Conservation (phyloP, 192 early-diverging fungal genomes). For the Kappamyces sp. region DNA sequence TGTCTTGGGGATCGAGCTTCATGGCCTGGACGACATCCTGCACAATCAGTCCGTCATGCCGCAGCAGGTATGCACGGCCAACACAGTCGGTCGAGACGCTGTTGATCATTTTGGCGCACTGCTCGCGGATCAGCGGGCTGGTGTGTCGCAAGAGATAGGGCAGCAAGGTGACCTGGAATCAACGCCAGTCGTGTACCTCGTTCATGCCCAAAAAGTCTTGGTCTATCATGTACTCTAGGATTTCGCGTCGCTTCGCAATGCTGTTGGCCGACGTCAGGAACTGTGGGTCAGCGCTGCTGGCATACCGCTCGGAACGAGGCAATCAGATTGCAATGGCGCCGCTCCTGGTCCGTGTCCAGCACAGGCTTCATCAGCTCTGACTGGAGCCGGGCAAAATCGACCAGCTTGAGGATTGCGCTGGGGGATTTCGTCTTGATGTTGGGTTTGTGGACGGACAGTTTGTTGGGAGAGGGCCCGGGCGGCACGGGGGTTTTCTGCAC, state of each 20-base stretch:
- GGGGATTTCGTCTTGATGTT: background rate
- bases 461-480: background rate
- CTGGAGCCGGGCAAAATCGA: background rate
- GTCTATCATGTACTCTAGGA: background rate
- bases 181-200: conserved; percentile 3
- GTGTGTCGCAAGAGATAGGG: background rate
- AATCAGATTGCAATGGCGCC: background rate
- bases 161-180: background rate
- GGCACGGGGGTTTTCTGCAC: background rate
- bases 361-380: background rate
- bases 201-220: conserved; percentile 12
- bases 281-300: background rate
- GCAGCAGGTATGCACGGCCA: conserved; percentile 39
- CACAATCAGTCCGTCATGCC: conserved; percentile 11
- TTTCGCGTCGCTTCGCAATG: background rate
- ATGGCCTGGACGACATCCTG: conserved; percentile 22
- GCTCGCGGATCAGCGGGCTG: conserved; percentile 18
- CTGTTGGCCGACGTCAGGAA: background rate
- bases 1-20: conserved; percentile 22
- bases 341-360: background rate
- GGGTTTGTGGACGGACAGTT: background rate
- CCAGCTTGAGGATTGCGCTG: background rate
- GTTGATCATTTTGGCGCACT: conserved; percentile 33
- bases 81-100: conserved; percentile 29
- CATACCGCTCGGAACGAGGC: background rate